Evolutionary conservation across 345 rosid species (phyloP).

Genomic region (Zanthoxylum bungeanum): DNA sequence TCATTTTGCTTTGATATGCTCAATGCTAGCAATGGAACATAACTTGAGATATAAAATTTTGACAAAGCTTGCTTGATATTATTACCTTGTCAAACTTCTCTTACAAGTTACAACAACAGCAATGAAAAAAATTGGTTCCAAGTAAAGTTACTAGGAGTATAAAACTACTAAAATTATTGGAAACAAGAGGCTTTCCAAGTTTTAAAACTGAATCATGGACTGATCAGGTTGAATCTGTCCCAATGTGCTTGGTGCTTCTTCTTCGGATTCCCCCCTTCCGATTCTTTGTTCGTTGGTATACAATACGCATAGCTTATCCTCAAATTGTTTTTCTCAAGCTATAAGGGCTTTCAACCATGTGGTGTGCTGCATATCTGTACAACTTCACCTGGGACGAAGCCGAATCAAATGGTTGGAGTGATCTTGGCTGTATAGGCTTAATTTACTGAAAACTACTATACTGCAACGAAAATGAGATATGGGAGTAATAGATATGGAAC

Average conservation of each 20-base stretch:
- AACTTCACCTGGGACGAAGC: conserved; percentile 62
- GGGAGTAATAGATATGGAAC: conserved; percentile 22
- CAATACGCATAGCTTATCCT: conserved; percentile 22
- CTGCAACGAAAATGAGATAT: conserved; percentile 16
- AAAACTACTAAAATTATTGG: conserved; percentile 17
- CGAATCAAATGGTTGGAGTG: conserved; percentile 28
- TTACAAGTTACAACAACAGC: conserved; percentile 27
- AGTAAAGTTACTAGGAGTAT: conserved; percentile 7
- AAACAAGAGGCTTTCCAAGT: conserved; percentile 47
- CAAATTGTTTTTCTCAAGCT: conserved; percentile 40
- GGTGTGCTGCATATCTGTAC: conserved; percentile 72
- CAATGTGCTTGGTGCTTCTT: conserved; percentile 55
- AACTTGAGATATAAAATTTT: not conserved
- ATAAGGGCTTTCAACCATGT: conserved; percentile 21
- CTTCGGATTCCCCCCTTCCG: conserved; percentile 13
- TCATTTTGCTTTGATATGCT: not conserved
- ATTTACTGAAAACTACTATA: conserved; percentile 23
- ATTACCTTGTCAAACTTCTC: conserved; percentile 18
- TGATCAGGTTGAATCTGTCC: conserved; percentile 34
- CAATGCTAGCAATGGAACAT: not conserved
- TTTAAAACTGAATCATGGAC: conserved; percentile 44
- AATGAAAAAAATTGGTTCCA: conserved; percentile 29
- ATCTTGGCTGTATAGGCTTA: conserved; percentile 17
- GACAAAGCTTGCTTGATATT: conserved; percentile 1
- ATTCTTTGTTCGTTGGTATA: conserved; percentile 17